phyloP scores from a whole-genome alignment of 805 yeast species.

The Teunomyces lycoperdinae region DNA sequence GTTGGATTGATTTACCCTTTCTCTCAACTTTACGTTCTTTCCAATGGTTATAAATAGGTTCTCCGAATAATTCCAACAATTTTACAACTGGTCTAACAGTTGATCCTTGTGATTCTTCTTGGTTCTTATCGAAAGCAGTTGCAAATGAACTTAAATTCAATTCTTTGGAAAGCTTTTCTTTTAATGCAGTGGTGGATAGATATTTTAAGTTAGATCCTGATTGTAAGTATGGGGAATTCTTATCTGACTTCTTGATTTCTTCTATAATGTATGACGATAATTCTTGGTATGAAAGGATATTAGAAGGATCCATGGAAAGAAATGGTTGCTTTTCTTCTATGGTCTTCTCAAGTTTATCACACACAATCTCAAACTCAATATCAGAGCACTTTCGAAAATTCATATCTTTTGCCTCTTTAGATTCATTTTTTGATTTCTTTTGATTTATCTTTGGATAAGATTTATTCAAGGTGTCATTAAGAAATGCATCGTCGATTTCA shows the following conservation, averaged over 20 bases:
- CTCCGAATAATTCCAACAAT: conserved; percentile 60
- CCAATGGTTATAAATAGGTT: conserved; percentile 77
- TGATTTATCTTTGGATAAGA: conserved; percentile 24
- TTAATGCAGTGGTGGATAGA: conserved; percentile 55
- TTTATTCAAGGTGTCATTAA: conserved; percentile 41
- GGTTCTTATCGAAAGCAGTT: conserved; percentile 55
- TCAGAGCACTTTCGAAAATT: conserved; percentile 51
- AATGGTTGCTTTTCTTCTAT: conserved; percentile 86
- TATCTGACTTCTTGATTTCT: conserved; percentile 26
- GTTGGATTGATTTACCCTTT: conserved; percentile 68
- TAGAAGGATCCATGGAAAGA: conserved; percentile 77
- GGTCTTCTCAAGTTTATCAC: conserved; percentile 69
- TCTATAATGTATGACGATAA: conserved; percentile 49
- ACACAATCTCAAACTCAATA: conserved; percentile 80
- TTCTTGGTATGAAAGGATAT: conserved; percentile 68
- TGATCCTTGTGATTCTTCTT: conserved; percentile 14
- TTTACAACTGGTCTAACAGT: conserved; percentile 44
- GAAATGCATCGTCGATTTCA: conserved; percentile 76
- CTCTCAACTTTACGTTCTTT: conserved; percentile 65
- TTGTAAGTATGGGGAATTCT: conserved; percentile 25
- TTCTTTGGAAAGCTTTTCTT: conserved; percentile 54
- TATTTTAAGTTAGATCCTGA: conserved; percentile 31
- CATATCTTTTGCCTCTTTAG: conserved; percentile 10
- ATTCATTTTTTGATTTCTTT: conserved; percentile 8
- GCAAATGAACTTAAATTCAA: conserved; percentile 52